phyloP scores from a whole-genome alignment of 345 rosid genomes.

The Pistacia atlantica region DNA sequence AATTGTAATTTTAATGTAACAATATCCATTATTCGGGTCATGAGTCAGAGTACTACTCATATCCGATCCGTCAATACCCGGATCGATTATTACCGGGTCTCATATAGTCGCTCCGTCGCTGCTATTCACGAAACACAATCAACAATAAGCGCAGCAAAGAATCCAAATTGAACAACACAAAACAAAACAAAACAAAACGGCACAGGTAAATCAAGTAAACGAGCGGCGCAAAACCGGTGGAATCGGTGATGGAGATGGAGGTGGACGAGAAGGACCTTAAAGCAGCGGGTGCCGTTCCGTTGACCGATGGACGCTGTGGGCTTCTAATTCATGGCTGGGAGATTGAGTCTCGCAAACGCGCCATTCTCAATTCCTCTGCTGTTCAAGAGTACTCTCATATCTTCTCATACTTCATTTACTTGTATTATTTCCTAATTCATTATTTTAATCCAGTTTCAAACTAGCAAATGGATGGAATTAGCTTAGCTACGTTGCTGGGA shows the following conservation, averaged over 20 bases:
- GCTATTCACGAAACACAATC: too few species aligned
- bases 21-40: too few species aligned
- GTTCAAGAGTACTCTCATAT: slow-evolving; percentile 43
- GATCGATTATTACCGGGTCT: not conserved
- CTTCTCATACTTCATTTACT: not conserved
- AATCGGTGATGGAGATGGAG: slow-evolving; percentile 54
- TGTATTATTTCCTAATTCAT: not conserved
- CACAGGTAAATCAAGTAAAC: not conserved
- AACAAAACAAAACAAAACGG: not conserved
- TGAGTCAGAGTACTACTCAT: too few species aligned
- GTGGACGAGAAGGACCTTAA: slow-evolving; percentile 70
- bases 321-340: slow-evolving; percentile 78
- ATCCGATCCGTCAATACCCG: not conserved
- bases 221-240: not conserved
- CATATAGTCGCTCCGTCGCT: not conserved
- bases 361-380: slow-evolving; percentile 78
- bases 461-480: not conserved
- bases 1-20: too few species aligned
- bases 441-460: not conserved
- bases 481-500: not conserved
- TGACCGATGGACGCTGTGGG: slow-evolving; percentile 69
- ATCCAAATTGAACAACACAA: not conserved
- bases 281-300: slow-evolving; percentile 68
- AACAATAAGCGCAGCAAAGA: too few species aligned
- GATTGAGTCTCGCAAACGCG: slow-evolving; percentile 68